Percentiles rank a stretch among this genome's conserved stretches.
Conservation (phyloP, 495 filamentous ascomycete species). For the Hypoxylon fragiforme region DNA sequence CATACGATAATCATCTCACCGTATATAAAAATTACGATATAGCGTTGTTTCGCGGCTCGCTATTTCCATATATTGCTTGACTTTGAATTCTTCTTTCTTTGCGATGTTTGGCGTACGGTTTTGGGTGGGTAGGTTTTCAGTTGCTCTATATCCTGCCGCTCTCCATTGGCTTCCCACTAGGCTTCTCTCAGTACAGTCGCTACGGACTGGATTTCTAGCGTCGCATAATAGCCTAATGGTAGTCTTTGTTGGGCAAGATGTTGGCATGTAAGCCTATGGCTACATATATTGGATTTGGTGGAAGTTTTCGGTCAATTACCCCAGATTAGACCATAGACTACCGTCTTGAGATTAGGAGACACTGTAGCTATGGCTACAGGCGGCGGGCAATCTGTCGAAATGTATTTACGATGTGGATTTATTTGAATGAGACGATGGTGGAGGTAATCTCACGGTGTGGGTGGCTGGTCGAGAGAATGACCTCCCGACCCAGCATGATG, state of each 20-base stretch:
- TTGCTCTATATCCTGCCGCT: background rate
- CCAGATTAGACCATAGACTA: too few species aligned
- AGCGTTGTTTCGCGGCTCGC: constrained; percentile 4
- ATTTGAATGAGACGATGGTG: too few species aligned
- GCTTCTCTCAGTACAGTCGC: constrained; percentile 7
- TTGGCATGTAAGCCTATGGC: constrained; percentile 1
- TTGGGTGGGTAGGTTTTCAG: background rate
- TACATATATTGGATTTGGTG: too few species aligned
- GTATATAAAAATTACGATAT: constrained; percentile 24
- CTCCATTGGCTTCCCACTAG: constrained; percentile 11
- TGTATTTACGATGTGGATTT: too few species aligned
- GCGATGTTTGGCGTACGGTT: background rate
- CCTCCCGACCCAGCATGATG: too few species aligned
- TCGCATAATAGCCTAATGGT: constrained; percentile 32
- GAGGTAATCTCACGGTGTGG: too few species aligned
- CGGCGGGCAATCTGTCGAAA: too few species aligned
- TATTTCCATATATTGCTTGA: background rate
- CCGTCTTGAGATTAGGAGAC: too few species aligned
- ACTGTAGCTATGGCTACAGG: too few species aligned
- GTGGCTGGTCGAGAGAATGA: too few species aligned
- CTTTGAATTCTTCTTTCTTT: background rate
- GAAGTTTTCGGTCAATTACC: too few species aligned
- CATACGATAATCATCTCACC: background rate
- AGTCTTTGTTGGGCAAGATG: constrained; percentile 4
- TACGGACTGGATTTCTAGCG: constrained; percentile 15